These are phyloP conservation scores for Casuarina glauca DNA, from an alignment of 306 rosid genomes.

Conservation along the genomic window DNA sequence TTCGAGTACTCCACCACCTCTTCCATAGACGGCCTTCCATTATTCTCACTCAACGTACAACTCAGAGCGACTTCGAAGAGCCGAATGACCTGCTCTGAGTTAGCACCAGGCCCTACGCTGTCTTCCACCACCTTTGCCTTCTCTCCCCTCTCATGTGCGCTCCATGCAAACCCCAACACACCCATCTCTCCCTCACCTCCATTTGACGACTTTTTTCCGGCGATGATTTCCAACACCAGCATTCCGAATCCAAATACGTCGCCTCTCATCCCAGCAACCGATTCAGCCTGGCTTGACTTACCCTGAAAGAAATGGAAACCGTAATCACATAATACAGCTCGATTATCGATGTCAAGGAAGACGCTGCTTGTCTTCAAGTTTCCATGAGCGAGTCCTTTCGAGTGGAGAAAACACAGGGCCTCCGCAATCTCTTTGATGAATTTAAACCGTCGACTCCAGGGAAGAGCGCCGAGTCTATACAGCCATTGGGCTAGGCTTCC, in stretches of 20 bases:
- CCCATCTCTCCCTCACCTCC: background rate
- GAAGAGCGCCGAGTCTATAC: conserved; percentile 7
- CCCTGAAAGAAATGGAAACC: background rate
- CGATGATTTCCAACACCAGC: conserved; percentile 7
- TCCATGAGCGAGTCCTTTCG: background rate
- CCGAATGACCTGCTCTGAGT: background rate
- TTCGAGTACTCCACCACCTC: conserved; percentile 8
- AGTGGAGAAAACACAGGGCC: conserved; percentile 5
- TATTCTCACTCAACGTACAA: background rate
- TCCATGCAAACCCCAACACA: background rate
- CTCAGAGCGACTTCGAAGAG: conserved; percentile 6
- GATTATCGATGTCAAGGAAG: background rate
- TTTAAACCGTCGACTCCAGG: conserved; percentile 6
- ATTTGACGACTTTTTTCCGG: background rate
- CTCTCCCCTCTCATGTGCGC: background rate
- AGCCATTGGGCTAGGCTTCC: conserved; percentile 13
- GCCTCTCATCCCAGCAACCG: background rate
- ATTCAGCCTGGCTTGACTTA: background rate
- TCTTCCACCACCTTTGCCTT: conserved; percentile 8
- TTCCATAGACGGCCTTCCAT: conserved; percentile 18
- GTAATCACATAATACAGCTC: conserved; percentile 13
- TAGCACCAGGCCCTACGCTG: background rate
- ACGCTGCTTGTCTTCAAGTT: conserved; percentile 16
- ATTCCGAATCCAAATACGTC: conserved; percentile 2
- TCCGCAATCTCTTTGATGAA: conserved; percentile 8